A percentile compares a stretch with the other conserved stretches of the same genome.
These are phyloP conservation scores for Suzukiozyma palmioleophila DNA, from an alignment of 1,139 yeast genomes.

Conservation along the genomic window DNA sequence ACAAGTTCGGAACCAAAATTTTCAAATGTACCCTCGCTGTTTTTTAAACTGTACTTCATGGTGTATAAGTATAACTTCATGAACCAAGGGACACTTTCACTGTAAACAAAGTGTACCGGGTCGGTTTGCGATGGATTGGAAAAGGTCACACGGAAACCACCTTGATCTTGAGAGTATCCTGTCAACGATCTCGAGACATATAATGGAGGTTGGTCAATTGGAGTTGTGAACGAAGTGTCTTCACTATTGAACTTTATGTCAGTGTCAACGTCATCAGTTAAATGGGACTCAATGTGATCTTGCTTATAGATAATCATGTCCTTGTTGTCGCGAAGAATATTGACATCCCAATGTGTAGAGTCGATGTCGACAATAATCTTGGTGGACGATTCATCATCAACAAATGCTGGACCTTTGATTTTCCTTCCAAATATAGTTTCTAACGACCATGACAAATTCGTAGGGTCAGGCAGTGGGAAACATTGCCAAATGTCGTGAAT, in stretches of 20 bases:
- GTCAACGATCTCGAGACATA: conserved; percentile 80
- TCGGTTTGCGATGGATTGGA: conserved; percentile 52
- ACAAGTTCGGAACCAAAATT: conserved; percentile 21
- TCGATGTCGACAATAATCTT: conserved; percentile 43
- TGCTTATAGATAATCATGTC: conserved; percentile 9
- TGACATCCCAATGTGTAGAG: conserved; percentile 45
- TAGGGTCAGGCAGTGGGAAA: conserved; percentile 64
- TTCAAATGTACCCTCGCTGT: conserved; percentile 17
- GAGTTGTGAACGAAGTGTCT: conserved; percentile 14
- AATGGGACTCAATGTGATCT: conserved; percentile 15
- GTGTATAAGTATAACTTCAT: conserved; percentile 81
- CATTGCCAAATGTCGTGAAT: conserved; percentile 63
- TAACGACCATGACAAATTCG: conserved; percentile 50
- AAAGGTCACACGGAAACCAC: conserved; percentile 80
- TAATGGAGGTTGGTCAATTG: conserved; percentile 55
- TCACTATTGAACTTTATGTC: conserved; percentile 32
- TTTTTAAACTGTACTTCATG: conserved; percentile 26
- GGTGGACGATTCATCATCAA: conserved; percentile 31
- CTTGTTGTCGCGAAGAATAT: conserved; percentile 16
- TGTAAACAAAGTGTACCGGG: conserved; percentile 53
- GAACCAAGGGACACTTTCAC: conserved; percentile 91
- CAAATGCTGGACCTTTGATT: conserved; percentile 61
- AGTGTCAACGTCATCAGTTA: conserved; percentile 28
- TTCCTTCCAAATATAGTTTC: conserved; percentile 65
- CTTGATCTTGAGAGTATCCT: conserved; percentile 87